Base-by-base conservation (phyloP, 495 filamentous ascomycete species). In the Penicillium chermesinum region DNA sequence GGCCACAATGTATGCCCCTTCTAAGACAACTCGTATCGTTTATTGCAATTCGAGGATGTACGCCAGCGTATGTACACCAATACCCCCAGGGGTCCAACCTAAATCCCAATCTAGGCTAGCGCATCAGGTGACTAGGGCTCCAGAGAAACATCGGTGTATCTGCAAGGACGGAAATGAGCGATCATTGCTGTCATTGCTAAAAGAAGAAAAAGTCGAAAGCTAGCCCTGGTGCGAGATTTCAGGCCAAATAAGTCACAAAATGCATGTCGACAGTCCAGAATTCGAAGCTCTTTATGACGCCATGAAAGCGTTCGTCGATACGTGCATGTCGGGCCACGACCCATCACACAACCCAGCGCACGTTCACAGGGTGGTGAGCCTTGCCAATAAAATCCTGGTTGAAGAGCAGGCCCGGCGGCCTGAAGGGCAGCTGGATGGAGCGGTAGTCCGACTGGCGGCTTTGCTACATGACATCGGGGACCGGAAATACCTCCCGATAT, bases 391-490 rank as follows among this genome's bases (percentile, higher is more conserved):
- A 36, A 75, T 86, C 46, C 66, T 82, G 22, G 58, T 64, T 10
- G 46, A 63, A 30, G 79, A 80, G 53, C 57, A 62, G 44, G 44
- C 45, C 19, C 53, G 50, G 36, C 42, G 67, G 51, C 60, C 66
- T 41, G 19, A 62, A 55, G 48, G 41, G 3, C 22, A 33, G 10
- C 73, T 73, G 58, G 74, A 87, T 62, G 58, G 66, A 18, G 66
- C 74, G 10, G 65, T 84, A 20, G 73, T 95, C 52, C 75, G 82
- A 18, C 82, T 95, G 2, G 74, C 82, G 1, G 88, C 88, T 2
- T 75, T 94, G 0, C 77, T 95, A 0, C 91, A 96, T 64, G 90
- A 96, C 59, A 82, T 96, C 8, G 87, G 84, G 41, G 91, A 96
- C 59, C 75, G 78, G 59, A 96, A 96, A 64, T 95, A 95, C 66